A percentile compares a stretch with the other conserved stretches of the same genome.
Evolutionary conservation across 2,329 filamentous ascomycete genomes (phyloP).

Genomic region (Teratosphaeriaceae sp.): DNA sequence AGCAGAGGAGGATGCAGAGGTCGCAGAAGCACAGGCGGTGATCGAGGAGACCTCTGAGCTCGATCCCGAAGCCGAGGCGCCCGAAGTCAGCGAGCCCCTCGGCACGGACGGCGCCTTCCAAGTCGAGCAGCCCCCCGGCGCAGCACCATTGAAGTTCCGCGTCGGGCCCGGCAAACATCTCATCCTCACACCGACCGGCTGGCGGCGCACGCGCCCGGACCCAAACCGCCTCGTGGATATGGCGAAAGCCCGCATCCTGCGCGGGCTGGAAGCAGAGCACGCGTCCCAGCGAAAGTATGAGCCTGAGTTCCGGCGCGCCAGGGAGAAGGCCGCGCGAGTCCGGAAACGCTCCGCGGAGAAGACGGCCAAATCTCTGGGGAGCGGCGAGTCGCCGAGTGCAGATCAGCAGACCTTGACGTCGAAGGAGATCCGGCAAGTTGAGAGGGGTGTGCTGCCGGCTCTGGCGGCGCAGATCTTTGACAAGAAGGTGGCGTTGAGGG

Average conservation of each 20-base stretch:
- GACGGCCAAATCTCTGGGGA: too few relatives aligned
- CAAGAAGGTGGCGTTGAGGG: constrained; percentile 7
- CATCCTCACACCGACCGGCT: constrained; percentile 23
- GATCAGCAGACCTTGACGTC: constrained; percentile 7
- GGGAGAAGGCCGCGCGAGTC: neutral
- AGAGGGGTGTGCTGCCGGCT: constrained; percentile 16
- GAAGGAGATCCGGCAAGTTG: constrained; percentile 9
- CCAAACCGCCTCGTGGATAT: neutral
- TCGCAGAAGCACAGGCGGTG: constrained; percentile 8
- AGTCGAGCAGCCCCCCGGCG: constrained; percentile 18
- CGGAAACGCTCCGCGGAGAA: too few relatives aligned
- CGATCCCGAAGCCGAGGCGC: constrained; percentile 13
- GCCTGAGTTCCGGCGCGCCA: neutral
- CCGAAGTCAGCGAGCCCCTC: constrained; percentile 16
- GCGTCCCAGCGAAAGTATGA: neutral
- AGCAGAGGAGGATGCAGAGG: constrained; percentile 14
- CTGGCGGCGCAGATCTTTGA: constrained; percentile 8
- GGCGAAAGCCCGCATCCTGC: neutral
- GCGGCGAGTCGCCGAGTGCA: too few relatives aligned
- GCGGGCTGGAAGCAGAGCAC: neutral
- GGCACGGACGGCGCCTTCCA: constrained; percentile 22
- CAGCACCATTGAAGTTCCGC: constrained; percentile 24
- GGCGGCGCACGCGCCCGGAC: constrained; percentile 20
- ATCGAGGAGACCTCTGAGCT: constrained; percentile 12
- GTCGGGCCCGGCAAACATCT: constrained; percentile 25